These are phyloP conservation scores for Schizosaccharomyces japonicus DNA, from an alignment of 805 yeast species.

Conservation along the genomic window DNA sequence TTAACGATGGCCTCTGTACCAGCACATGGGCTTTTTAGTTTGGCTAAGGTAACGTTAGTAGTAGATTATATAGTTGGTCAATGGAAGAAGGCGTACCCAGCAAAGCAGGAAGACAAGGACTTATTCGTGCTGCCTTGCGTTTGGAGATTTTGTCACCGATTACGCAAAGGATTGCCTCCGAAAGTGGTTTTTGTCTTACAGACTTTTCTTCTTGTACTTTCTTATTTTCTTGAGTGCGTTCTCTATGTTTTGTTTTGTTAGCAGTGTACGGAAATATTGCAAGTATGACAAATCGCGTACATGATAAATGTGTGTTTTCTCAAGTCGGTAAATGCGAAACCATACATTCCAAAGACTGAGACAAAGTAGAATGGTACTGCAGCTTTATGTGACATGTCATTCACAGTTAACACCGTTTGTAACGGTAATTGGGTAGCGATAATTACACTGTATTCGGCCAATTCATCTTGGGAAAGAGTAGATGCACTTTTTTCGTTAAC, in stretches of 20 bases:
- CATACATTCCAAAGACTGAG: slow-evolving; percentile 57
- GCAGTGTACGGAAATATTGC: too few species aligned
- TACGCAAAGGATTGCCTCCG: neutral
- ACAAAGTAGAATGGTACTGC: slow-evolving; percentile 45
- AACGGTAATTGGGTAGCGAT: slow-evolving; percentile 44
- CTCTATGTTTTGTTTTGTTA: neutral
- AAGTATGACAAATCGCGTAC: neutral
- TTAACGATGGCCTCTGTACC: too few species aligned
- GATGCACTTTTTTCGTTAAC: slow-evolving; percentile 17
- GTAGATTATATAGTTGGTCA: too few species aligned
- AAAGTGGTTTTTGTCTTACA: neutral
- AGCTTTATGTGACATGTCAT: slow-evolving; percentile 29
- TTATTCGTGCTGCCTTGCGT: too few species aligned
- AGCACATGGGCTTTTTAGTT: too few species aligned
- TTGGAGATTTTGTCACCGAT: neutral
- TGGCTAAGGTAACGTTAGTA: too few species aligned
- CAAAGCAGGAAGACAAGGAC: too few species aligned
- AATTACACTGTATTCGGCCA: slow-evolving; percentile 38
- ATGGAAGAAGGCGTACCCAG: too few species aligned
- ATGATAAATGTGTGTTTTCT: slow-evolving; percentile 25
- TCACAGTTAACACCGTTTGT: slow-evolving; percentile 23
- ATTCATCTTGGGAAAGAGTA: slow-evolving; percentile 18
- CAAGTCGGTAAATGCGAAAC: slow-evolving; percentile 60
- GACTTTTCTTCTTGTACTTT: neutral
- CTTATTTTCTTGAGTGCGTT: neutral